Percentiles rank a stretch among this genome's conserved stretches.
Evolutionary conservation across 257 asterid species (phyloP).

Genomic region (Solanum etuberosum): DNA sequence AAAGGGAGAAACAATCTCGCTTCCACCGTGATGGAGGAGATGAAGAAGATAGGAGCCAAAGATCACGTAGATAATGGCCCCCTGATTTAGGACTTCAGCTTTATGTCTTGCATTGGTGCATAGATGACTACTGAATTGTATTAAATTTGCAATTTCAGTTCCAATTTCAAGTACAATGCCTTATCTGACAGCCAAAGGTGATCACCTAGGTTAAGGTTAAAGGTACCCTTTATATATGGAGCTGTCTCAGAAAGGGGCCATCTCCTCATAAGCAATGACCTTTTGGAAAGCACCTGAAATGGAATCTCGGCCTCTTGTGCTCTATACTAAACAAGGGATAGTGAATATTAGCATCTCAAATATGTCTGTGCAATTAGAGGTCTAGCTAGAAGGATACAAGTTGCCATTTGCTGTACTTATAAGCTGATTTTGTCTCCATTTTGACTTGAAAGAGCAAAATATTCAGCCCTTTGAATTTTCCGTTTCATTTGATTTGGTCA

Average conservation of each 20-base stretch:
- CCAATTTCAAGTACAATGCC: not conserved
- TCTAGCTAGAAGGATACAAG: not conserved
- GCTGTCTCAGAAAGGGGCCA: not conserved
- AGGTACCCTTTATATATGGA: not conserved
- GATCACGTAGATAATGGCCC: not conserved
- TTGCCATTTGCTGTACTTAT: not conserved
- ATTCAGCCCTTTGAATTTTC: not conserved
- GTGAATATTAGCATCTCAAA: not conserved
- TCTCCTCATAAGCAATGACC: not conserved
- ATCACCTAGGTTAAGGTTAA: not conserved
- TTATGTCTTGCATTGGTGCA: not conserved
- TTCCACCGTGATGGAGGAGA: not conserved
- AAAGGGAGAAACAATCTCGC: slow-evolving; percentile 12
- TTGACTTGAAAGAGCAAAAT: not conserved
- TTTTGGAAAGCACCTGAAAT: not conserved
- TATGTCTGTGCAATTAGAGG: not conserved
- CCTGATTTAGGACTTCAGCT: not conserved
- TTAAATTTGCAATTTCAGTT: not conserved
- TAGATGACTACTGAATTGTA: not conserved
- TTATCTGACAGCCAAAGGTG: not conserved
- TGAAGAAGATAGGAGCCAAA: not conserved
- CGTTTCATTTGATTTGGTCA: not conserved
- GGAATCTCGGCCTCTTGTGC: not conserved
- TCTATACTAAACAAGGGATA: not conserved
- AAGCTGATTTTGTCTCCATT: not conserved